phyloP scores from a whole-genome alignment of 1,284 basidiomycete genomes.

The Pyrrhoderma lamaoense region DNA sequence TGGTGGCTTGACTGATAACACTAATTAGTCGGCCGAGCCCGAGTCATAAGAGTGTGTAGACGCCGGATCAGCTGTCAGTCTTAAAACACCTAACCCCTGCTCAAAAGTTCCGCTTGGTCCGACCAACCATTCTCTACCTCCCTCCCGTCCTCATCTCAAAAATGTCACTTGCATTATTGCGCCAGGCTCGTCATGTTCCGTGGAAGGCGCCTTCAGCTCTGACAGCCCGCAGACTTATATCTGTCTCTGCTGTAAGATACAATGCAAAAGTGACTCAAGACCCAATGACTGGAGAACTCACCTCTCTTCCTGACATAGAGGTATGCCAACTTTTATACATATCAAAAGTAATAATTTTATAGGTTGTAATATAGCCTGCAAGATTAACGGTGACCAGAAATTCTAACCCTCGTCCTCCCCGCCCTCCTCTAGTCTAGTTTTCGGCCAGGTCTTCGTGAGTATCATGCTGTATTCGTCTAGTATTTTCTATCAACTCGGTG shows the following conservation, averaged over 20 bases:
- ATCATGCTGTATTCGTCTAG: not conserved
- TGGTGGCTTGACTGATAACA: no score
- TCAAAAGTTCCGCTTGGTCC: not conserved
- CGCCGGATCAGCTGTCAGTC: no score
- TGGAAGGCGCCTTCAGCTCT: not conserved
- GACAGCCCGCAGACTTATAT: not conserved
- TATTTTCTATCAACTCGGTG: not conserved
- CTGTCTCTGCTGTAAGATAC: slow-evolving; percentile 3
- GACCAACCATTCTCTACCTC: not conserved
- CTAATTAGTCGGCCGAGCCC: no score
- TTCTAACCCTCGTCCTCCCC: slow-evolving; percentile 46
- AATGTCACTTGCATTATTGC: slow-evolving; percentile 10
- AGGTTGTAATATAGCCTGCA: slow-evolving; percentile 32
- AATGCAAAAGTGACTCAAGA: slow-evolving; percentile 24
- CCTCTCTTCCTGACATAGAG: slow-evolving; percentile 37
- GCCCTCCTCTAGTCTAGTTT: slow-evolving; percentile 47
- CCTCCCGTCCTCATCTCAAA: not conserved
- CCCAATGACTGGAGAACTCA: slow-evolving; percentile 40
- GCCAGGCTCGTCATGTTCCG: slow-evolving; percentile 3
- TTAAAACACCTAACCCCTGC: no score
- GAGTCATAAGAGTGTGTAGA: no score
- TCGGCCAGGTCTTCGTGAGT: slow-evolving; percentile 67
- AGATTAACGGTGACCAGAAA: slow-evolving; percentile 44
- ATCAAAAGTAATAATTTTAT: no score
- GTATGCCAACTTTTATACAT: no score